These are phyloP conservation scores for Exobasidium rhododendri DNA, from an alignment of 1,284 basidiomycete genomes.

Conservation along the genomic window DNA sequence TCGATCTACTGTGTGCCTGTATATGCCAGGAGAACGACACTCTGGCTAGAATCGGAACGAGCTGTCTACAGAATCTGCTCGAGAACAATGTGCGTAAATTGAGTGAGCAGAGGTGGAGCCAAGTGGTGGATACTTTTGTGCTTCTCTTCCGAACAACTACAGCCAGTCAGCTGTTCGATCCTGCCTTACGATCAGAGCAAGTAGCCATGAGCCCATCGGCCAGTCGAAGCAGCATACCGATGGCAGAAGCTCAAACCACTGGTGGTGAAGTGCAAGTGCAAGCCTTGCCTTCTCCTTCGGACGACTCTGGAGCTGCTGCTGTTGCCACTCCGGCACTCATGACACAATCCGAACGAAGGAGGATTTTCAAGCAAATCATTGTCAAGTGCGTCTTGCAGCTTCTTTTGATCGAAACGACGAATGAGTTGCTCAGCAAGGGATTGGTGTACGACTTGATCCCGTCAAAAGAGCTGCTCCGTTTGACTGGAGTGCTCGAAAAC, in stretches of 20 bases:
- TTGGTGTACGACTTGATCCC: constrained; percentile 87
- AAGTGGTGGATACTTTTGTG: constrained; percentile 87
- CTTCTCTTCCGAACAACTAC: constrained; percentile 96
- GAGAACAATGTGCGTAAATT: constrained; percentile 91
- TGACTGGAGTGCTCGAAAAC: constrained; percentile 92
- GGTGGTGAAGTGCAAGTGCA: neutral
- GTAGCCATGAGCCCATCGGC: constrained; percentile 21
- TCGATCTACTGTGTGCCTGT: constrained; percentile 91
- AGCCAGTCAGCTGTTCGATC: constrained; percentile 92
- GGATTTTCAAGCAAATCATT: constrained; percentile 97
- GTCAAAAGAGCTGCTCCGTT: constrained; percentile 80
- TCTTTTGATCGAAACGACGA: constrained; percentile 93
- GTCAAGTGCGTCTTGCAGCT: constrained; percentile 99
- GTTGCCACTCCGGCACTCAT: constrained; percentile 16
- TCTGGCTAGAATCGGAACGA: constrained; percentile 92
- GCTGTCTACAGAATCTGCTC: constrained; percentile 91
- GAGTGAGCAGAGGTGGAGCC: constrained; percentile 80
- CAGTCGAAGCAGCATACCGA: neutral
- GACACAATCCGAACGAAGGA: constrained; percentile 71
- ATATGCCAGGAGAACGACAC: constrained; percentile 93
- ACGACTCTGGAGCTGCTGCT: neutral
- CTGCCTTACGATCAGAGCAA: constrained; percentile 69
- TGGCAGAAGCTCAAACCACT: constrained; percentile 9
- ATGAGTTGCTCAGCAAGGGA: constrained; percentile 75
- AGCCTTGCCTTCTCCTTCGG: constrained; percentile 1